phyloP scores from a whole-genome alignment of 495 filamentous ascomycete species.

The Penicillium cosmopolitanum region DNA sequence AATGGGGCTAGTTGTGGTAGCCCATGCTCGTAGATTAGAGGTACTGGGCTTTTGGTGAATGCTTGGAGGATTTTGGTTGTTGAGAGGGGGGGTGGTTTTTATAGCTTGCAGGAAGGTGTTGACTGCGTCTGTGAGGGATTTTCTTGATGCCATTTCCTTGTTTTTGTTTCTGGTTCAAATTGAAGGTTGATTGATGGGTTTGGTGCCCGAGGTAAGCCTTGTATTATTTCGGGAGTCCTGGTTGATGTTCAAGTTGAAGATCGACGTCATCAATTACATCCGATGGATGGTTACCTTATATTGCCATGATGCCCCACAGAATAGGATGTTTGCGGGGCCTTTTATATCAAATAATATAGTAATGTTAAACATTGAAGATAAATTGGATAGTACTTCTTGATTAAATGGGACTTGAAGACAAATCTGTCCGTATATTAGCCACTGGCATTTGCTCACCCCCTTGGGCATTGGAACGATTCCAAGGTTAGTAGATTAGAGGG shows the following conservation, averaged over 20 bases:
- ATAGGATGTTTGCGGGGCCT: background rate
- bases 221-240: too few relatives aligned
- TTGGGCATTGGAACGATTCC: too few relatives aligned
- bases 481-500: too few relatives aligned
- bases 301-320: too few relatives aligned
- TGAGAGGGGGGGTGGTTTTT: conserved; percentile 30
- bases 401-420: too few relatives aligned
- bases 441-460: too few relatives aligned
- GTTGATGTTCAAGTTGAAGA: background rate
- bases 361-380: background rate
- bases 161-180: conserved; percentile 1
- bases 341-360: background rate
- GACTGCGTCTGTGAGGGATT: conserved; percentile 46
- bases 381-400: too few relatives aligned
- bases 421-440: too few relatives aligned
- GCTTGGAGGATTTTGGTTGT: conserved; percentile 49
- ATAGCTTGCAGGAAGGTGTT: conserved; percentile 53
- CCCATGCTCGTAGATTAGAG: conserved; percentile 59
- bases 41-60: conserved; percentile 50
- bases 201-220: too few relatives aligned
- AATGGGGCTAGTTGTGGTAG: conserved; percentile 64
- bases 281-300: too few relatives aligned
- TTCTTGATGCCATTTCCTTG: conserved; percentile 28
- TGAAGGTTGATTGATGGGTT: too few relatives aligned
- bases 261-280: too few relatives aligned